A percentile compares a stretch with the other conserved stretches of the same genome.
Evolutionary conservation across 148 eudicot genomes (phyloP).

Genomic region (Arctostaphylos glauca): DNA sequence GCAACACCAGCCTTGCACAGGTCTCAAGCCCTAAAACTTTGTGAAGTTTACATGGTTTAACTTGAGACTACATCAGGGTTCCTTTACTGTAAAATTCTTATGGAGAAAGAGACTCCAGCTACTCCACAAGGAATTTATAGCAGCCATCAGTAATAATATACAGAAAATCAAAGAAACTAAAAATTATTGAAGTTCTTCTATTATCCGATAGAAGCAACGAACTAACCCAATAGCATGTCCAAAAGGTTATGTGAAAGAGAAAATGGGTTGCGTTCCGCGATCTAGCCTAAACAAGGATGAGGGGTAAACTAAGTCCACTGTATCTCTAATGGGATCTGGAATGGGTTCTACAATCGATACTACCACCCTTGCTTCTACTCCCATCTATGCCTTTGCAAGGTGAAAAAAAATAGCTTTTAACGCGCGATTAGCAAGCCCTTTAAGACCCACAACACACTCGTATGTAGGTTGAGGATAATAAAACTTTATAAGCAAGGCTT

Average conservation of each 20-base stretch:
- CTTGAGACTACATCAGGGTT: neutral
- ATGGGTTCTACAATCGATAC: neutral
- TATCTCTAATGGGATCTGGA: neutral
- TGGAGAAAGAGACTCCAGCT: neutral
- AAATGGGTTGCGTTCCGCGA: too few species aligned
- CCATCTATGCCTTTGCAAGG: neutral
- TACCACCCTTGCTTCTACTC: neutral
- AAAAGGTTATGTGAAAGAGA: too few species aligned
- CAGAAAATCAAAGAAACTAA: neutral
- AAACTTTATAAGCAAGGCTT: too few species aligned
- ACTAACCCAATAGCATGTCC: too few species aligned
- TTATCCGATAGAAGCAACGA: too few species aligned
- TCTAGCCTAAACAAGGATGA: neutral
- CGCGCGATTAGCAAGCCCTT: too few species aligned
- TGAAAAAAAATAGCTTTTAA: too few species aligned
- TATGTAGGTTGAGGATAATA: too few species aligned
- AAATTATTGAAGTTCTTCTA: neutral
- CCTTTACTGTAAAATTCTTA: neutral
- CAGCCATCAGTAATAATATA: neutral
- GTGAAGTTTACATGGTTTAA: neutral
- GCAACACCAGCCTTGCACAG: neutral
- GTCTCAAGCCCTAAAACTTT: neutral
- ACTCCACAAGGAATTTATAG: neutral
- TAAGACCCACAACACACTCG: too few species aligned
- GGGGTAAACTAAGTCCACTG: neutral